These are phyloP conservation scores for Trametes cubensis DNA, from an alignment of 768 basidiomycete species.

Conservation along the genomic window DNA sequence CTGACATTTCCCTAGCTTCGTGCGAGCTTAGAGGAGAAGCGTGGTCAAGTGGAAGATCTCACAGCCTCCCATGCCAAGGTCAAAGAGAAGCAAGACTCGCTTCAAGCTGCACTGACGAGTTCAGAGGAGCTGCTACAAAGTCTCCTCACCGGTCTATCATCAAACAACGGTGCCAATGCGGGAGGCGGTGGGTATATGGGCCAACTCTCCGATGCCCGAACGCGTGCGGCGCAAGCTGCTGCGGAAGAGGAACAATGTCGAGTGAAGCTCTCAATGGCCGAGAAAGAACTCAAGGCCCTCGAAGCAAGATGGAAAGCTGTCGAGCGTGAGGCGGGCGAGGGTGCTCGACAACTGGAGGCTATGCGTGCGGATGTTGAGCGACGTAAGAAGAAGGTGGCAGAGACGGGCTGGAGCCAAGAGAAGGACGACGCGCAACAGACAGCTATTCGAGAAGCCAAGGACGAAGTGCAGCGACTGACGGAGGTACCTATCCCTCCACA, in stretches of 20 bases:
- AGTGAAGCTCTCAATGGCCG: constrained; percentile 71
- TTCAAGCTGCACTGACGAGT: constrained; percentile 62
- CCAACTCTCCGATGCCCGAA: constrained; percentile 85
- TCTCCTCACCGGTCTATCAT: constrained; percentile 88
- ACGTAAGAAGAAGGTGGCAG: constrained; percentile 52
- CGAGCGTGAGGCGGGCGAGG: constrained; percentile 80
- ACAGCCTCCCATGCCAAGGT: constrained; percentile 57
- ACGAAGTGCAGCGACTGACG: constrained; percentile 54
- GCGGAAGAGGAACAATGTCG: constrained; percentile 86
- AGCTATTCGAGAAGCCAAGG: constrained; percentile 53
- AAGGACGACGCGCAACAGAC: constrained; percentile 63
- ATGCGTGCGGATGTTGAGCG: constrained; percentile 62
- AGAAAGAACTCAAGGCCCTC: constrained; percentile 78
- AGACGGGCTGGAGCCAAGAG: constrained; percentile 76
- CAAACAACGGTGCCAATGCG: constrained; percentile 61
- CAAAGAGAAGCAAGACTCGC: constrained; percentile 68
- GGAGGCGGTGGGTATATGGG: constrained; percentile 97
- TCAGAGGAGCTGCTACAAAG: constrained; percentile 95
- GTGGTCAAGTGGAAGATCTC: constrained; percentile 56
- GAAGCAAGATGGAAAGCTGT: constrained; percentile 82
- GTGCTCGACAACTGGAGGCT: constrained; percentile 64
- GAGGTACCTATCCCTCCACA: constrained; percentile 53
- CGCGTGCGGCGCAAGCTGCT: constrained; percentile 69
- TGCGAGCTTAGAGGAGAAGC: constrained; percentile 59
- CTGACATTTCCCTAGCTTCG: constrained; percentile 50